Evolutionary conservation across 176 grass and related monocot species (phyloP).

Genomic region (Carex littledalei): DNA sequence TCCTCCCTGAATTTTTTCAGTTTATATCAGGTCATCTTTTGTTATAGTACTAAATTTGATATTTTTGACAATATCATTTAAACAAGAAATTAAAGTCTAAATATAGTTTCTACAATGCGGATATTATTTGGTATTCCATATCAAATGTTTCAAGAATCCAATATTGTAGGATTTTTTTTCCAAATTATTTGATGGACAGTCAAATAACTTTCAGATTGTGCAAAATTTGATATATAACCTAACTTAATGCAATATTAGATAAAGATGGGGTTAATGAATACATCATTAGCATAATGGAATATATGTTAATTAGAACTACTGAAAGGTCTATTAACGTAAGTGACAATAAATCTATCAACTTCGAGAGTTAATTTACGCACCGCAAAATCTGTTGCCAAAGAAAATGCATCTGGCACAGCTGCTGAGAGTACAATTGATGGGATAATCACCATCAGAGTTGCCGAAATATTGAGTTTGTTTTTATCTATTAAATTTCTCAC

Average conservation of each 20-base stretch:
- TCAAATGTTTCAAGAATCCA: background rate
- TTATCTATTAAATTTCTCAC: constrained; percentile 15
- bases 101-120: background rate
- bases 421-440: constrained; percentile 47
- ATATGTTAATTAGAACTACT: background rate
- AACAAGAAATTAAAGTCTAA: background rate
- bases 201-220: too few species aligned
- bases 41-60: background rate
- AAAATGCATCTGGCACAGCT: constrained; percentile 51
- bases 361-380: constrained; percentile 26
- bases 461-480: constrained; percentile 30
- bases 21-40: background rate
- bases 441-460: constrained; percentile 39
- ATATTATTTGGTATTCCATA: background rate
- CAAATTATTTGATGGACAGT: background rate
- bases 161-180: background rate
- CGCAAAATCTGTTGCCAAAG: constrained; percentile 56
- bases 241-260: background rate
- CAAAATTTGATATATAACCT: too few species aligned
- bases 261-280: background rate
- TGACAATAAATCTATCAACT: background rate
- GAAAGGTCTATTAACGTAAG: background rate
- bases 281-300: background rate
- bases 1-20: constrained; percentile 37
- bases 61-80: background rate